Base-by-base conservation (phyloP, 257 asterid genomes). In the Nicotiana noctiflora region DNA sequence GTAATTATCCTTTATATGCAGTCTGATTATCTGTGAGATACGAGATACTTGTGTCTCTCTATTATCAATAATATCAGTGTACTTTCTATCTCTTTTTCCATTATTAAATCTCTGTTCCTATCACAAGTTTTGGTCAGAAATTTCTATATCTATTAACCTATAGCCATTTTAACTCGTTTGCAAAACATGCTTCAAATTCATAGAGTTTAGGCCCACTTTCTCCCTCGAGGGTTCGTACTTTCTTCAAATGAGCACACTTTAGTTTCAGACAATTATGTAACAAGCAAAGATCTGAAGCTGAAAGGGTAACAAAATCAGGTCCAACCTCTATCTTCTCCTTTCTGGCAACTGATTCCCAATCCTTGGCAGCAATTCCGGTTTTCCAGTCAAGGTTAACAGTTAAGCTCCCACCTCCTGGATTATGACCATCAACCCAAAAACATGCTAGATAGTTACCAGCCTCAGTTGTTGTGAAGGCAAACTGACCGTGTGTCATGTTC, bases 261-360 rank as follows among this genome's bases (percentile, higher is more conserved):
- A 52, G 34, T 12, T 44, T 70, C 59, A 70, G 19, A 44, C 31
- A 72, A 72, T 72, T 6, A 72, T 72, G 61, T 49, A 14, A 49
- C 23, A 17, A 23, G 51, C 23, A 27, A 74, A 49, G 60, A 74
- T 7, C 61, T 13, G 25, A 49, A 74, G 18, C 78, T 74, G 78
- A 49, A 74, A 23, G 61, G 61, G 25, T 6, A 51, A 25, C 9
- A 40, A 63, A 83, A 63, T 64, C 79, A 68, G 84, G 18, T 61
- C 86, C 78, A 84, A 92, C 97, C 97, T 93, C 97, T 51, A 94
- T 85, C 81, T 90, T 91, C 89, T 94, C 97, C 87, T 94, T 94
- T 81, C 89, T 90, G 37, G 97, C 98, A 85, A 94, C 97, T 23
- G 97, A 89, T 2, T 94, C 96, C 97, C 98, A 93, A 82, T 94